Evolutionary conservation across 352 stramenopile species (phyloP).

Genomic region (Phytophthora pluvialis): DNA sequence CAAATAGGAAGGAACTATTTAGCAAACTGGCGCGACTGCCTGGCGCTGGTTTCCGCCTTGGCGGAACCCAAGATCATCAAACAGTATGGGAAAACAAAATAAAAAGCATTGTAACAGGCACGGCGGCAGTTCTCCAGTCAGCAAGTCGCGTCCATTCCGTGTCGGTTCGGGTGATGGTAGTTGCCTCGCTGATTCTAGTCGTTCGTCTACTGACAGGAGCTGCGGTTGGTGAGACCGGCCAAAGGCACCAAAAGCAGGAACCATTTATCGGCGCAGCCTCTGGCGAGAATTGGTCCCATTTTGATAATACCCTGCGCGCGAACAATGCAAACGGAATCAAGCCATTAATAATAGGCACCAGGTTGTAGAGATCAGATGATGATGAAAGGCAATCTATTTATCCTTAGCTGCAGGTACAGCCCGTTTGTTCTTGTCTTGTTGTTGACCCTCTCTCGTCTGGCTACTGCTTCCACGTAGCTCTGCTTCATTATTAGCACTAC

Average conservation of each 20-base stretch:
- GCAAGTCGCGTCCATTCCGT: not conserved
- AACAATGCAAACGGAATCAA: too few species aligned
- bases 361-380: too few species aligned
- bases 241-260: not conserved
- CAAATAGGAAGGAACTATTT: slow-evolving; percentile 60
- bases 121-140: slow-evolving; percentile 17
- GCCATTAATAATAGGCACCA: too few species aligned
- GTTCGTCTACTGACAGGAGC: slow-evolving; percentile 4
- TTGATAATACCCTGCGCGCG: too few species aligned
- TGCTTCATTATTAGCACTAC: too few species aligned
- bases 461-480: too few species aligned
- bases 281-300: too few species aligned
- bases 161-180: not conserved
- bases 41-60: slow-evolving; percentile 27
- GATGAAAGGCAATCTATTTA: too few species aligned
- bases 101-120: slow-evolving; percentile 39
- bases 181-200: not conserved
- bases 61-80: slow-evolving; percentile 29
- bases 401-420: too few species aligned
- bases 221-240: not conserved
- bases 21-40: slow-evolving; percentile 28
- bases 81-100: slow-evolving; percentile 40
- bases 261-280: too few species aligned
- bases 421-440: too few species aligned
- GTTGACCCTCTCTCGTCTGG: too few species aligned